phyloP scores from a whole-genome alignment of 805 yeast genomes.

The Candida khao-thaluensis region DNA sequence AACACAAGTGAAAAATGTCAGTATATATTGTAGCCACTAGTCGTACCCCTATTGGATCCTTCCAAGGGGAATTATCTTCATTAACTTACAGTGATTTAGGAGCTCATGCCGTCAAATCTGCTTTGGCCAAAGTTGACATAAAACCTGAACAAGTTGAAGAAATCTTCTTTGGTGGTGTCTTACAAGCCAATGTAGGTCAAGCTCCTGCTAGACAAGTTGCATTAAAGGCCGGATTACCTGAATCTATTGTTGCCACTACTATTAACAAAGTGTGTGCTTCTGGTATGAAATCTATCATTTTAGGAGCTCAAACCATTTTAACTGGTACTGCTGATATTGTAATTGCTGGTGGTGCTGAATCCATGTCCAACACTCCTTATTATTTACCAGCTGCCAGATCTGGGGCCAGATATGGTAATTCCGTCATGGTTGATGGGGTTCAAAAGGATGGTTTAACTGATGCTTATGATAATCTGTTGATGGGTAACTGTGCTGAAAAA shows the following conservation, averaged over 20 bases:
- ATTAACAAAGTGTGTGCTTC: conserved; percentile 97
- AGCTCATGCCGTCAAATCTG: conserved; percentile 87
- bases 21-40: conserved; percentile 91
- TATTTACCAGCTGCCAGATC: conserved; percentile 66
- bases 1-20: conserved; percentile 7
- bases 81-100: conserved; percentile 84
- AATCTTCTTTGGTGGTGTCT: conserved; percentile 87
- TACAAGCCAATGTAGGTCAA: conserved; percentile 93
- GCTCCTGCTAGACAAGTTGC: conserved; percentile 99
- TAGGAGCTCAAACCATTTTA: conserved; percentile 86
- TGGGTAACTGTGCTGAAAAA: conserved; percentile 98
- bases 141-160: conserved; percentile 81
- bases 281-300: conserved; percentile 86
- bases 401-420: conserved; percentile 90
- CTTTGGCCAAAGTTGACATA: conserved; percentile 74
- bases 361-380: conserved; percentile 95
- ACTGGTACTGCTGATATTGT: conserved; percentile 91
- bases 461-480: conserved; percentile 82
- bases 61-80: conserved; percentile 80
- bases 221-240: conserved; percentile 80
- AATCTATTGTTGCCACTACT: conserved; percentile 80
- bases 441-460: conserved; percentile 92
- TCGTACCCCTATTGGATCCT: conserved; percentile 95
- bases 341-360: conserved; percentile 96
- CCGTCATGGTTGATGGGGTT: conserved; percentile 78